Percentiles rank a stretch among this genome's conserved stretches.
phyloP scores from a whole-genome alignment of 1,139 yeast species.

The Yamadazyma triangularis region DNA sequence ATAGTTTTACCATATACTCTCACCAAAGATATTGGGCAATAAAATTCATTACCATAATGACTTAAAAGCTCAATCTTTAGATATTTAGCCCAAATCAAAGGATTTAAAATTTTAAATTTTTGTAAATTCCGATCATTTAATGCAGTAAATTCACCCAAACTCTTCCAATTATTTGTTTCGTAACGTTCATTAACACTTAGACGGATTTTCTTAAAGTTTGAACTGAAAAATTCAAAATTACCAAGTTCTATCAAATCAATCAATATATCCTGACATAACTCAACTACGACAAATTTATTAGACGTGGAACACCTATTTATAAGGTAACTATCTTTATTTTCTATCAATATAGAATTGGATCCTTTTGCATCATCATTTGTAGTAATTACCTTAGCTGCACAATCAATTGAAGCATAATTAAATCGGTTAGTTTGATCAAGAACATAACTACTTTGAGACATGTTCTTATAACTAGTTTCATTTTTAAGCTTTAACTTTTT shows the following conservation, averaged over 20 bases:
- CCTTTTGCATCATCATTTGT: conserved; percentile 81
- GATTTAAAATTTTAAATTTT: conserved; percentile 63
- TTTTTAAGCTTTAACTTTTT: conserved; percentile 49
- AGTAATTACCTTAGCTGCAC: conserved; percentile 89
- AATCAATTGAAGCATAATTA: conserved; percentile 87
- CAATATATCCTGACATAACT: conserved; percentile 84
- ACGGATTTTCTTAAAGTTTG: conserved; percentile 65
- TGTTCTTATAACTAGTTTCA: conserved; percentile 20
- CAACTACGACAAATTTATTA: conserved; percentile 73
- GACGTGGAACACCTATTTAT: conserved; percentile 71
- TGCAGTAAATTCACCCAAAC: conserved; percentile 73
- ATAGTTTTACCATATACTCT: conserved; percentile 91
- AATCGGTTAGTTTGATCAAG: conserved; percentile 54
- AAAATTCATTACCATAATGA: conserved; percentile 84
- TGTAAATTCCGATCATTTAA: conserved; percentile 71
- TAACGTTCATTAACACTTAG: conserved; percentile 77
- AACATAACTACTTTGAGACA: conserved; percentile 6
- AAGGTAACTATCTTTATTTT: conserved; percentile 82
- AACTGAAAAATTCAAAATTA: conserved; percentile 86
- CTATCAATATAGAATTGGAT: conserved; percentile 69
- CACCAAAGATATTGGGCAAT: conserved; percentile 81
- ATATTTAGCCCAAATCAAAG: conserved; percentile 87
- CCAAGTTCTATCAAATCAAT: conserved; percentile 77
- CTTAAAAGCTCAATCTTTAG: conserved; percentile 67
- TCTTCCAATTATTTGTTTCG: conserved; percentile 57